phyloP scores from a whole-genome alignment of 2,329 filamentous ascomycete genomes.

The Xylariaceae sp. region DNA sequence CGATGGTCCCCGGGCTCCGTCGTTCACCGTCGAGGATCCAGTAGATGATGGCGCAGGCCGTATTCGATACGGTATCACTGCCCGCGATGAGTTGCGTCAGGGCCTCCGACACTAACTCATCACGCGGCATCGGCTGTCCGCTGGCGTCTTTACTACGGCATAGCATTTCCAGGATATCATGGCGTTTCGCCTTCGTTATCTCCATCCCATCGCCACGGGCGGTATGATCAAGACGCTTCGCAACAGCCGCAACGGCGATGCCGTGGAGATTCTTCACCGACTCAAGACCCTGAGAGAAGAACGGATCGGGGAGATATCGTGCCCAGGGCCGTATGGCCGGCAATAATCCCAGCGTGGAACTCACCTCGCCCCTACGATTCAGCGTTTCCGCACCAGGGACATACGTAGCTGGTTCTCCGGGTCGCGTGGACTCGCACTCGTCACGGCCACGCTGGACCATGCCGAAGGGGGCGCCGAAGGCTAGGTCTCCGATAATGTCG shows the following conservation, averaged over 20 bases:
- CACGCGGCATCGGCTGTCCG: constrained; percentile 7
- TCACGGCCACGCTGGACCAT: constrained; percentile 15
- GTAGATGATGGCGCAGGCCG: constrained; percentile 13
- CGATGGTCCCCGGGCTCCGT: constrained; percentile 6
- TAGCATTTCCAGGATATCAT: constrained; percentile 16
- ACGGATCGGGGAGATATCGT: constrained; percentile 12
- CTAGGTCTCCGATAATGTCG: constrained; percentile 15
- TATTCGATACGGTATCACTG: constrained; percentile 14
- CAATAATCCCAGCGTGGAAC: constrained; percentile 8
- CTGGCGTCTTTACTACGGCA: constrained; percentile 12
- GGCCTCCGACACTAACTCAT: constrained; percentile 13
- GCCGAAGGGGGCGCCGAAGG: constrained; percentile 14
- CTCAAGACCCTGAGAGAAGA: constrained; percentile 10
- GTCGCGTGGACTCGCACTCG: constrained; percentile 8
- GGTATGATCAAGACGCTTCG: constrained; percentile 1
- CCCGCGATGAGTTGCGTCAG: constrained; percentile 14
- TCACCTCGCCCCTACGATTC: constrained; percentile 13
- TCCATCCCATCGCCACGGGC: background rate
- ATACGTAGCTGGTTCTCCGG: constrained; percentile 4
- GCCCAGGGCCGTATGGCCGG: constrained; percentile 16
- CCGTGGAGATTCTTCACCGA: constrained; percentile 10
- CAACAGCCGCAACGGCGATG: constrained; percentile 10
- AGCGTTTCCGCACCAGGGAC: constrained; percentile 13
- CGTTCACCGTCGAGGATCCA: constrained; percentile 17
- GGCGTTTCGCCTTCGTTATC: background rate